Percentiles rank a stretch among this genome's conserved stretches.
Evolutionary conservation across 108 stramenopile species (phyloP).

Genomic region (Ochromonas danica): DNA sequence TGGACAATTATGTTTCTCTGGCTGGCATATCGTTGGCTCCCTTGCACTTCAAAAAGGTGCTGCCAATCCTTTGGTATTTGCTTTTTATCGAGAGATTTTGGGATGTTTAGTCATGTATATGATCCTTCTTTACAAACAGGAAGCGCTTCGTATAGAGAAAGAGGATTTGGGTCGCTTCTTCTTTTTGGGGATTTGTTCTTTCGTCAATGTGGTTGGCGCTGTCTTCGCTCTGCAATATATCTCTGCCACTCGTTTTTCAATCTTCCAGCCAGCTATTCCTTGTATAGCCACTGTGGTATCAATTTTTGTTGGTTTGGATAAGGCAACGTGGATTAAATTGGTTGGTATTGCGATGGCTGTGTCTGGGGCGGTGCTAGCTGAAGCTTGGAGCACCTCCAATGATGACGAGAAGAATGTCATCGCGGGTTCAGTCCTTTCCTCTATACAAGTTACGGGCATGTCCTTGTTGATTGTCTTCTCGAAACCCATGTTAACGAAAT

Average conservation of each 20-base stretch:
- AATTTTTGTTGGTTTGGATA: slow-evolving; percentile 38
- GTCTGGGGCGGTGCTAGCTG: slow-evolving; percentile 46
- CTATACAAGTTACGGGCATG: slow-evolving; percentile 44
- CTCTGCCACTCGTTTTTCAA: slow-evolving; percentile 39
- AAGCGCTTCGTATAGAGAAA: slow-evolving; percentile 18
- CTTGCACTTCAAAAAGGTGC: slow-evolving; percentile 20
- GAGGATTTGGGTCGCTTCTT: slow-evolving; percentile 36
- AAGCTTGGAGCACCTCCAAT: no score
- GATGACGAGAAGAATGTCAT: no score
- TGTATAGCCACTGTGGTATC: slow-evolving; percentile 51
- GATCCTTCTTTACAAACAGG: neutral
- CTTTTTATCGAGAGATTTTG: slow-evolving; percentile 37
- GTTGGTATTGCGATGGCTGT: slow-evolving; percentile 46
- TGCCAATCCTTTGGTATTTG: slow-evolving; percentile 38
- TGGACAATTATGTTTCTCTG: no score
- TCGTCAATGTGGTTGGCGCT: slow-evolving; percentile 49
- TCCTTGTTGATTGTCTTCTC: slow-evolving; percentile 47
- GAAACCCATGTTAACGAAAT: slow-evolving; percentile 43
- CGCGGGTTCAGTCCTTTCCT: no score
- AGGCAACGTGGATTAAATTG: slow-evolving; percentile 38
- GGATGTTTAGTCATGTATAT: slow-evolving; percentile 28
- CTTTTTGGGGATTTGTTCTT: slow-evolving; percentile 44
- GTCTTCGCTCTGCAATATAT: slow-evolving; percentile 39
- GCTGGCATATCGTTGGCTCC: slow-evolving; percentile 34
- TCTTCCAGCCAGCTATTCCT: slow-evolving; percentile 52